Evolutionary conservation across 257 asterid species (phyloP).

Genomic region (Gentiana macrophylla): DNA sequence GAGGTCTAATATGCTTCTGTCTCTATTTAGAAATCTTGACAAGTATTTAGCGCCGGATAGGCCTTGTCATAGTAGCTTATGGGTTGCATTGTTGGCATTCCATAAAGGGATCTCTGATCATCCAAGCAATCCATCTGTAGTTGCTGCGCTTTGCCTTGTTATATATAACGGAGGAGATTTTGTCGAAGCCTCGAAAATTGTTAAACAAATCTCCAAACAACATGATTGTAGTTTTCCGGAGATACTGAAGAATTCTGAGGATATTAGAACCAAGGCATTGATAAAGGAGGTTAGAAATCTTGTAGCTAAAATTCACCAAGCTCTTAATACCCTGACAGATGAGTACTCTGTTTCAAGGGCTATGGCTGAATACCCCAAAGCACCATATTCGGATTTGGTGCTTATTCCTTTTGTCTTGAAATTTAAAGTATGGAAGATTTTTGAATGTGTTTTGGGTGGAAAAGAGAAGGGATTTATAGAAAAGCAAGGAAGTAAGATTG

Average conservation of each 20-base stretch:
- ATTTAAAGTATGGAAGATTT: conserved; percentile 50
- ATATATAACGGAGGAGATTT: conserved; percentile 79
- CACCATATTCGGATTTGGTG: conserved; percentile 71
- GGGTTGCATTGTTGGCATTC: conserved; percentile 73
- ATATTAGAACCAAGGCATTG: conserved; percentile 24
- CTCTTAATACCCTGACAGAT: conserved; percentile 53
- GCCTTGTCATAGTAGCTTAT: conserved; percentile 85
- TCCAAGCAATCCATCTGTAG: conserved; percentile 62
- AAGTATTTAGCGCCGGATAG: conserved; percentile 71
- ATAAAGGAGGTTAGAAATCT: conserved; percentile 37
- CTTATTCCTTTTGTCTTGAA: conserved; percentile 43
- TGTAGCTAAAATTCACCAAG: conserved; percentile 45
- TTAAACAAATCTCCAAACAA: conserved; percentile 39
- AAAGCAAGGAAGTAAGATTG: conserved; percentile 55
- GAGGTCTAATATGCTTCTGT: conserved; percentile 72
- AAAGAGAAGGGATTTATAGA: conserved; percentile 42
- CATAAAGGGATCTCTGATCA: conserved; percentile 67
- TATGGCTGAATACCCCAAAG: conserved; percentile 76
- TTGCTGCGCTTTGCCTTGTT: conserved; percentile 70
- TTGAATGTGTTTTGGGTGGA: conserved; percentile 53
- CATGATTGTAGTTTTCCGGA: conserved; percentile 49
- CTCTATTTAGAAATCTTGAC: conserved; percentile 69
- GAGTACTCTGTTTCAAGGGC: conserved; percentile 67
- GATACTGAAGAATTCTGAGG: conserved; percentile 29
- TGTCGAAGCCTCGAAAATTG: conserved; percentile 56